Evolutionary conservation across 23 red algal genomes (phyloP), one percentile per base, ranked within the genome.

Genomic region (Pyropia yezoensis): DNA sequence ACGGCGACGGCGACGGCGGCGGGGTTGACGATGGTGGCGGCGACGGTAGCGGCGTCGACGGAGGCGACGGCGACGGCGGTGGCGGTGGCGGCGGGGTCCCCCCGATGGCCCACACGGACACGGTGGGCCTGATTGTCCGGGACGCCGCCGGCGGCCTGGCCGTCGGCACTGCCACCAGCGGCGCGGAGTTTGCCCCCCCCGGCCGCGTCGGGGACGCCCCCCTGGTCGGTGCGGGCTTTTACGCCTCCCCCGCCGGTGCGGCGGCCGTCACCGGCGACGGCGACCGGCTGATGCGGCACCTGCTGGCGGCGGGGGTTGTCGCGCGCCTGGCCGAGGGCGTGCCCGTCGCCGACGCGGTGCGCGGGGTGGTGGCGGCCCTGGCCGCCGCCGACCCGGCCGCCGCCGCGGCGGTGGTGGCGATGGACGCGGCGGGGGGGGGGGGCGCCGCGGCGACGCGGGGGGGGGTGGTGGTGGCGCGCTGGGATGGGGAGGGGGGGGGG

Each of bases 211-310:
- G 84, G 22, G 91, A 96, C 57, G 74, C 83, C 11, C 79, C 91
- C 27, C 52, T 89, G 1, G 30, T 87, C 49, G 91, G 91, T 19
- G 73, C 75, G 9, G 91, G 91, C 22, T 56, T 89, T 18, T 89
- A 80, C 69, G 76, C 68, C 3, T 3, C 77, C 15, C 18, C 49
- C 22, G 49, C 59, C 16, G 22, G 58, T 34, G 91, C 83, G 3
- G 91, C 91, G 16, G 91, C 91, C 8, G 72, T 79, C 4, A 85
- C 83, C 7, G 91, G 91, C 18, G 91, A 96, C 75, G 84, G 91
- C 23, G 91, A 96, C 69, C 28, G 70, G 13, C 72, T 96, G 59
- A 61, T 96, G 53, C 63, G 83, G 56, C 71, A 79, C 54, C 84
- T 79, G 19, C 52, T 83, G 9, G 50, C 88, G 51, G 77, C 71